A percentile compares a stretch with the other conserved stretches of the same genome.
Evolutionary conservation across 1,284 basidiomycete genomes (phyloP).

Genomic region (Marasmius sp.): DNA sequence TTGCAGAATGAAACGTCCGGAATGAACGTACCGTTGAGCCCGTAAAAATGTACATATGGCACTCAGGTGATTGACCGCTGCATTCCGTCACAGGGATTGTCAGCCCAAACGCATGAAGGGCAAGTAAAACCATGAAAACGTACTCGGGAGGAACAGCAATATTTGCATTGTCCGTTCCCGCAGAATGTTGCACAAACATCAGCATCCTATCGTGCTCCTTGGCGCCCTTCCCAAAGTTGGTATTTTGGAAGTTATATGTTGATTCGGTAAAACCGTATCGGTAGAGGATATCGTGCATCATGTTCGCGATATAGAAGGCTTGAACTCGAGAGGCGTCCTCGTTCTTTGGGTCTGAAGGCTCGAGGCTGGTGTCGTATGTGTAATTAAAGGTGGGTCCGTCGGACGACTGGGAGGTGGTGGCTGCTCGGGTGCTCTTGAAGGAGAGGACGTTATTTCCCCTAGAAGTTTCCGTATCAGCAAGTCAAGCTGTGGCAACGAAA

Average conservation of each 20-base stretch:
- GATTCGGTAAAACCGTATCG: slow-evolving; percentile 32
- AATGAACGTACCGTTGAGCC: slow-evolving; percentile 23
- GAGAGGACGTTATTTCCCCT: slow-evolving; percentile 32
- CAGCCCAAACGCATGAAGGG: neutral
- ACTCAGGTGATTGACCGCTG: slow-evolving; percentile 29
- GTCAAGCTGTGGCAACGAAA: neutral
- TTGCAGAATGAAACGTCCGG: too few species aligned
- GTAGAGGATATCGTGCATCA: slow-evolving; percentile 20
- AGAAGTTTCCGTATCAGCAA: neutral
- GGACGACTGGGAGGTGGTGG: neutral
- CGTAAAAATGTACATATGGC: slow-evolving; percentile 37
- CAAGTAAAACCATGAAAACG: slow-evolving; percentile 9
- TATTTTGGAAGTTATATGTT: slow-evolving; percentile 38
- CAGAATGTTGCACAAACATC: slow-evolving; percentile 32
- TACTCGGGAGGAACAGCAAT: slow-evolving; percentile 44
- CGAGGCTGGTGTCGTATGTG: slow-evolving; percentile 20
- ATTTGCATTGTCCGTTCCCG: slow-evolving; percentile 40
- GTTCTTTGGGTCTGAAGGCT: slow-evolving; percentile 16
- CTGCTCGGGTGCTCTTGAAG: slow-evolving; percentile 25
- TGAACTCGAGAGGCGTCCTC: slow-evolving; percentile 34
- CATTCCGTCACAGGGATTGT: neutral
- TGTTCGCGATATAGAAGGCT: slow-evolving; percentile 39
- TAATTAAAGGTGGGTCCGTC: slow-evolving; percentile 31
- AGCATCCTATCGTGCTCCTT: slow-evolving; percentile 31
- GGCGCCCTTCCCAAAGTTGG: slow-evolving; percentile 37